Evolutionary conservation across 164 flowering plant genomes (phyloP), one percentile per base, ranked within the genome.

Genomic region (Protea cynaroides): DNA sequence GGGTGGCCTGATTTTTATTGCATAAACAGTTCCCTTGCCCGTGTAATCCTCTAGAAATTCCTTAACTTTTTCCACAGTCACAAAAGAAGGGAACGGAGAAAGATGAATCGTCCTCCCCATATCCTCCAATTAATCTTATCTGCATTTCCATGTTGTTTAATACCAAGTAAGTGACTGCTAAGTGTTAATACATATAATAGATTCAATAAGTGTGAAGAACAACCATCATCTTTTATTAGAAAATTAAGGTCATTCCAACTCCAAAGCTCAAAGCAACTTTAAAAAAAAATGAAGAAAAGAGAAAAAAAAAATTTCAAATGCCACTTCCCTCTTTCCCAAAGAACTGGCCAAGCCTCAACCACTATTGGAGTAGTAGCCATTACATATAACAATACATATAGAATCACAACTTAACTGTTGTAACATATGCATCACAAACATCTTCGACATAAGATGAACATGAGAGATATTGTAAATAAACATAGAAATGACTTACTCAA

Each of bases 91-190:
- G 63, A 89, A 83, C 23, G 94, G 92, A 59, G 24, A 75, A 10
- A 88, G 69, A 23, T 80, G 80, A 71, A 92, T 63, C 21, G 91
- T 86, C 76, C 74, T 81, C 21, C 84, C 82, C 91, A 82, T 84
- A 3, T 53, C 61, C 24, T 67, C 57, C 55, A 22, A 56, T 47
- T 53, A 23, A 59, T 40, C 25, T 25, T 13, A 60, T 34, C 29
- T 2, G 64, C 49, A 61, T 40, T 62, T 24, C 53, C 37, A 51
- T 60, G 58, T 52, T 54, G 56, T 18, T 34, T 7, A 44, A 55
- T 49, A 46, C 43, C 68, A 60, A 24, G 17, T 63, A 29, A 25
- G 65, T 60, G 46, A 40, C n/a, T 38, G 19, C 13, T 14, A 38
- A 66, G 10, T 3, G 40, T 25, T 8, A 40, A 46, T 54, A 15